phyloP scores from a whole-genome alignment of 768 basidiomycete genomes.

The Tulasnella calospora region DNA sequence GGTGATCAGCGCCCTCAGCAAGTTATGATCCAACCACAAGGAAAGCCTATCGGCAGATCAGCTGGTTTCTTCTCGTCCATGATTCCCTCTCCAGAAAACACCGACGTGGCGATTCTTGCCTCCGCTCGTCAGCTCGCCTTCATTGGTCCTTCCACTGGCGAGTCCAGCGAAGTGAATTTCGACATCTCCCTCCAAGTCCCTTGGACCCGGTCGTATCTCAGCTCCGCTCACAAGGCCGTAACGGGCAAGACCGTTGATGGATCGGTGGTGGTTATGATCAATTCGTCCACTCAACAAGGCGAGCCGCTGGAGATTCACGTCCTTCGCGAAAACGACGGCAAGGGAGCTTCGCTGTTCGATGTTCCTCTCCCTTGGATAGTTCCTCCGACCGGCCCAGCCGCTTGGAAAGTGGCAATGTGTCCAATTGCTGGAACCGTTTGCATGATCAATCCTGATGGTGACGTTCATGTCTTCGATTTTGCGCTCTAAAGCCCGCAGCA shows the following conservation, averaged over 20 bases:
- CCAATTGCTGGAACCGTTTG: conserved; percentile 2
- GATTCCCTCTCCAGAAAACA: not conserved
- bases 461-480: not conserved
- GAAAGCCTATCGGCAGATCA: not conserved
- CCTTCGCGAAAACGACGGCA: not conserved
- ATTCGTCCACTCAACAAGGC: not conserved
- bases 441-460: not conserved
- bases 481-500: not conserved
- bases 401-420: not conserved
- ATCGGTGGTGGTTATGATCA: not conserved
- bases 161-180: not conserved
- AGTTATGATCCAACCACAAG: not conserved
- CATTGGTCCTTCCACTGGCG: not conserved
- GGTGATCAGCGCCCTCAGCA: not conserved
- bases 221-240: not conserved
- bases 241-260: not conserved
- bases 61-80: not conserved
- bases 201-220: conserved; percentile 7
- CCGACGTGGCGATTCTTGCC: not conserved
- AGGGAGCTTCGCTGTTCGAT: not conserved
- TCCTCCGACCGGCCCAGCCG: not conserved
- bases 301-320: conserved; percentile 10
- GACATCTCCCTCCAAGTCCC: not conserved
- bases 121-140: not conserved
- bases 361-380: conserved; percentile 8